These are phyloP conservation scores for Russula vinacea DNA, from an alignment of 768 basidiomycete genomes.

Conservation along the genomic window DNA sequence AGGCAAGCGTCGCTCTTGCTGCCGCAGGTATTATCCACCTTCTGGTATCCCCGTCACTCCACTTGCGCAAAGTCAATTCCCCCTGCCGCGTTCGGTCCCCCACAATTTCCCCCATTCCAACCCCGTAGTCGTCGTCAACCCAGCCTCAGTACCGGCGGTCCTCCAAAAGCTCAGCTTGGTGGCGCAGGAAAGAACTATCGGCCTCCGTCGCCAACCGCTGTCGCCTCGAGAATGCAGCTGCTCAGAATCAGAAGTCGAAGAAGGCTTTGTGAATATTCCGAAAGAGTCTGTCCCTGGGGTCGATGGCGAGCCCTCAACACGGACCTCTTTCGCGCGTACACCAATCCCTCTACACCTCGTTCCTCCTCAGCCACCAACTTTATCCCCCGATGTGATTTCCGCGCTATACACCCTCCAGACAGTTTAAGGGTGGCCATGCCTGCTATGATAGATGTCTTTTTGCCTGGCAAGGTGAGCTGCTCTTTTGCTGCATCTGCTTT, in stretches of 20 bases:
- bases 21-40: slow-evolving; percentile 58
- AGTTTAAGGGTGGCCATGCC: slow-evolving; percentile 56
- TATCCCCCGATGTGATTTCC: slow-evolving; percentile 42
- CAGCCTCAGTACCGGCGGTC: slow-evolving; percentile 72
- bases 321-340: slow-evolving; percentile 59
- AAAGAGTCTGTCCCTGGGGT: slow-evolving; percentile 52
- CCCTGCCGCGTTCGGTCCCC: slow-evolving; percentile 48
- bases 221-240: slow-evolving; percentile 30
- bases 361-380: slow-evolving; percentile 34
- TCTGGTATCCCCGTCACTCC: slow-evolving; percentile 58
- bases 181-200: slow-evolving; percentile 76
- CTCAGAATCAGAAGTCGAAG: slow-evolving; percentile 49
- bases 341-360: slow-evolving; percentile 46
- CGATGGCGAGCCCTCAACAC: slow-evolving; percentile 41
- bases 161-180: slow-evolving; percentile 82
- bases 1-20: slow-evolving; percentile 62
- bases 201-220: slow-evolving; percentile 51
- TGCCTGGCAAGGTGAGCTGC: slow-evolving; percentile 68
- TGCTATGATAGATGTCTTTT: slow-evolving; percentile 69
- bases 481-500: slow-evolving; percentile 11
- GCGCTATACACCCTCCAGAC: slow-evolving; percentile 65
- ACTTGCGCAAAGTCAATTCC: slow-evolving; percentile 53
- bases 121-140: slow-evolving; percentile 60
- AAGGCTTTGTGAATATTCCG: slow-evolving; percentile 71
- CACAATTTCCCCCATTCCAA: slow-evolving; percentile 41